Evolutionary conservation across 768 basidiomycete genomes (phyloP).

Genomic region (Termitomyces sp.): DNA sequence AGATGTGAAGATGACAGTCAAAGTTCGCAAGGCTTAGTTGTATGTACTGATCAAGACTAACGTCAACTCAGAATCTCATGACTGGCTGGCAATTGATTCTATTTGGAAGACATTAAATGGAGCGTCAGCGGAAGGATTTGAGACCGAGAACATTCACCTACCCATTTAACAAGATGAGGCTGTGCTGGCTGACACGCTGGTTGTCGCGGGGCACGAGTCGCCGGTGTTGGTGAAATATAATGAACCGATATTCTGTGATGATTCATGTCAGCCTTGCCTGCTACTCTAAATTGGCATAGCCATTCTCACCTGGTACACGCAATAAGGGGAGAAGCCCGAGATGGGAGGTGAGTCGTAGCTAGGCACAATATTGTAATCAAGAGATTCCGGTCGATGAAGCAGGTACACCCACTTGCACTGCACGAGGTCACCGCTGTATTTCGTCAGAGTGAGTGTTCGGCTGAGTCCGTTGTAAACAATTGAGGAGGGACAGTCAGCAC

Average conservation of each 20-base stretch:
- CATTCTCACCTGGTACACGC: not conserved
- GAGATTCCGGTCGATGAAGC: not conserved
- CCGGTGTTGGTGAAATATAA: conserved; percentile 11
- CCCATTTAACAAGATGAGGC: not conserved
- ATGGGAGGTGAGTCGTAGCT: conserved; percentile 5
- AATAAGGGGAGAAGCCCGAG: conserved; percentile 3
- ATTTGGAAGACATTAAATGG: not conserved
- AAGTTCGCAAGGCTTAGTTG: not conserved
- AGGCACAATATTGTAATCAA: not conserved
- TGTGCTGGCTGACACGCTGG: not conserved
- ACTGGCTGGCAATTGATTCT: not conserved
- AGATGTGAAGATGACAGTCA: not conserved
- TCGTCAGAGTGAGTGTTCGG: conserved; percentile 7
- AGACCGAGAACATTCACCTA: not conserved
- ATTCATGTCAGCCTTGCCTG: not conserved
- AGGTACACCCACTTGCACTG: conserved; percentile 11
- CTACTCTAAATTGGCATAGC: not conserved
- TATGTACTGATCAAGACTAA: not conserved
- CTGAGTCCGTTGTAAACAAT: conserved; percentile 5
- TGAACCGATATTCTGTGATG: conserved; percentile 4
- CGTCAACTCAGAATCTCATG: not conserved
- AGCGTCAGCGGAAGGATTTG: not conserved
- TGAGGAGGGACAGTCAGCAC: conserved; percentile 8
- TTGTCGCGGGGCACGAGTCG: conserved; percentile 7
- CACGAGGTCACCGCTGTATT: not conserved